Evolutionary conservation across 2,329 filamentous ascomycete species (phyloP).

Genomic region (Lojkania enalia): DNA sequence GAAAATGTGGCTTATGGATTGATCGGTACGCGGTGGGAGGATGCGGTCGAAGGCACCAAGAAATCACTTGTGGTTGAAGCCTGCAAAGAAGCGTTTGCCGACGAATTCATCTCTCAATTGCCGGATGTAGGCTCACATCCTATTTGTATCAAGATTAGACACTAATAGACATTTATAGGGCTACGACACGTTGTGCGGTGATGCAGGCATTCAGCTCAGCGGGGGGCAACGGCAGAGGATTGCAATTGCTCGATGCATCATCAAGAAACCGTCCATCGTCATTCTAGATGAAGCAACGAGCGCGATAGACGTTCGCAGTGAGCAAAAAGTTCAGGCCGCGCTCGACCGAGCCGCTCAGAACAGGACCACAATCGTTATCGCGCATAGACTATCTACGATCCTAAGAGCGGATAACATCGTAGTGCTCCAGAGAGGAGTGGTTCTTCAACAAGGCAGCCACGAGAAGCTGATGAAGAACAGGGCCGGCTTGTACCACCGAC

Average conservation of each 20-base stretch:
- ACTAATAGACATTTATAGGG: slow-evolving; percentile 56
- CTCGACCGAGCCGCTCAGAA: slow-evolving; percentile 80
- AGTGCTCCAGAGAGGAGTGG: slow-evolving; percentile 69
- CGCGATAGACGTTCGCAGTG: slow-evolving; percentile 87
- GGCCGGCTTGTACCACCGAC: slow-evolving; percentile 64
- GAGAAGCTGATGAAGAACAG: slow-evolving; percentile 64
- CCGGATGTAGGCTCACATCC: slow-evolving; percentile 18
- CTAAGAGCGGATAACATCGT: slow-evolving; percentile 76
- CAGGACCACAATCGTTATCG: slow-evolving; percentile 91
- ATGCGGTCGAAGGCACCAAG: slow-evolving; percentile 55
- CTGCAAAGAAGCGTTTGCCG: slow-evolving; percentile 83
- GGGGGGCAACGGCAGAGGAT: slow-evolving; percentile 96
- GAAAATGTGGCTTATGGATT: slow-evolving; percentile 88
- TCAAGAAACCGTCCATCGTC: slow-evolving; percentile 84
- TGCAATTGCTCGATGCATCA: slow-evolving; percentile 84
- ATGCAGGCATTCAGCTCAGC: slow-evolving; percentile 85
- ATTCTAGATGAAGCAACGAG: slow-evolving; percentile 93
- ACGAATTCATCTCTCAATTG: slow-evolving; percentile 79
- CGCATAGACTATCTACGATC: slow-evolving; percentile 90
- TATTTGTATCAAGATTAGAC: slow-evolving; percentile 50
- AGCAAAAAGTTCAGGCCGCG: slow-evolving; percentile 89
- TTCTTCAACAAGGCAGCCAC: slow-evolving; percentile 74
- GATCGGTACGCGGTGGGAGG: slow-evolving; percentile 64
- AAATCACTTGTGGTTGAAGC: slow-evolving; percentile 62
- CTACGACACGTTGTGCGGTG: slow-evolving; percentile 89